Conservation (phyloP, 1,284 basidiomycete genomes). For the Retiboletus flavoniger region DNA sequence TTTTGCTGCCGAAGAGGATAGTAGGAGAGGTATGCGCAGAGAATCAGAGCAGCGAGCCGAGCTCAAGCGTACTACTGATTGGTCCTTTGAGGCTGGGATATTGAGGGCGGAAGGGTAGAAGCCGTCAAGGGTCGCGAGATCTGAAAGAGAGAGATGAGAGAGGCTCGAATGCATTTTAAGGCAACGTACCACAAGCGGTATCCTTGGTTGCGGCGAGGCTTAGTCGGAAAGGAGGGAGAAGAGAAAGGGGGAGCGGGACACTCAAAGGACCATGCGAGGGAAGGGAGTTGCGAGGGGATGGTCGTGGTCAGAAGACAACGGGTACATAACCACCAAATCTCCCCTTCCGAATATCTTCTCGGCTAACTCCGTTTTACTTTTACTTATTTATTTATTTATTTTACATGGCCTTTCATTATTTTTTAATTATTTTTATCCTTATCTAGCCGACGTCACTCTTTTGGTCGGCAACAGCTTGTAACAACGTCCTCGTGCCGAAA, state of each 20-base stretch:
- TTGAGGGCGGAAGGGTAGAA: slow-evolving; percentile 53
- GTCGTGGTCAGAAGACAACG: slow-evolving; percentile 30
- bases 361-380: slow-evolving; percentile 25
- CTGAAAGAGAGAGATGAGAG: slow-evolving; percentile 37
- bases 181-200: slow-evolving; percentile 66
- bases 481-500: slow-evolving; percentile 12
- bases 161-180: background rate
- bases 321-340: slow-evolving; percentile 30
- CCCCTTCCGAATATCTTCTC: slow-evolving; percentile 23
- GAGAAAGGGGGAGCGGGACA: slow-evolving; percentile 39
- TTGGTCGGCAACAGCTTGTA: slow-evolving; percentile 16
- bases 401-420: background rate
- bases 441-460: slow-evolving; percentile 33
- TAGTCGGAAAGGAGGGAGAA: slow-evolving; percentile 30
- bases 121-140: slow-evolving; percentile 96
- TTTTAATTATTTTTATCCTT: slow-evolving; percentile 17
- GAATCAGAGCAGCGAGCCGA: slow-evolving; percentile 56
- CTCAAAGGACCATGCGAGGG: slow-evolving; percentile 40
- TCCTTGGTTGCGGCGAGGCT: slow-evolving; percentile 71
- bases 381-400: slow-evolving; percentile 5
- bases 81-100: slow-evolving; percentile 34
- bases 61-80: slow-evolving; percentile 63
- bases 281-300: slow-evolving; percentile 19
- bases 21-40: slow-evolving; percentile 19
- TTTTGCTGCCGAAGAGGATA: slow-evolving; percentile 28